These are phyloP conservation scores for Pholiota molesta DNA, from an alignment of 768 basidiomycete genomes.

Conservation along the genomic window DNA sequence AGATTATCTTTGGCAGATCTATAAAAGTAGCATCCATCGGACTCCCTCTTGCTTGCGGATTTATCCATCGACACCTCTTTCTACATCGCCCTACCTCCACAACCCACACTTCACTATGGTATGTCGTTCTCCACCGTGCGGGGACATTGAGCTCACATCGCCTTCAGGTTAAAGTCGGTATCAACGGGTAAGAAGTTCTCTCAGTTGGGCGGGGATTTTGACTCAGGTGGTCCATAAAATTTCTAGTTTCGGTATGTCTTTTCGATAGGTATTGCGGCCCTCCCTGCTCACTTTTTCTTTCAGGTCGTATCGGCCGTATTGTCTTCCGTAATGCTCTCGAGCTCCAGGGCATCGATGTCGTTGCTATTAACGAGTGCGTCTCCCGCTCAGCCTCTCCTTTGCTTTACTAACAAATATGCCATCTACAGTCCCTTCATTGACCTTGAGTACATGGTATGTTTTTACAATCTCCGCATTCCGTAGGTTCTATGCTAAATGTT, in stretches of 20 bases:
- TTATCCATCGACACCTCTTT: conserved; percentile 16
- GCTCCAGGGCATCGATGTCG: conserved; percentile 75
- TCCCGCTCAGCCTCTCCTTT: neutral
- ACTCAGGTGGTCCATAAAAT: conserved; percentile 16
- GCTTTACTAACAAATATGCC: conserved; percentile 5
- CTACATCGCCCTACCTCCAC: conserved; percentile 9
- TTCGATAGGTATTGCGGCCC: neutral
- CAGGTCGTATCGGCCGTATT: conserved; percentile 99
- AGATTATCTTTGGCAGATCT: conserved; percentile 25
- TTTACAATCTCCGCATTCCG: neutral
- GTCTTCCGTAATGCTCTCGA: conserved; percentile 93
- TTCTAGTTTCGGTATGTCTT: conserved; percentile 72
- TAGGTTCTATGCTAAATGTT: neutral
- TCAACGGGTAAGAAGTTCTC: conserved; percentile 75
- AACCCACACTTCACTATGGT: conserved; percentile 26
- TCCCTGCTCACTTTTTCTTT: conserved; percentile 7
- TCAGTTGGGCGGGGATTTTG: conserved; percentile 1
- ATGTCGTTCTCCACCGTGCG: conserved; percentile 5
- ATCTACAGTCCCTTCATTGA: conserved; percentile 91
- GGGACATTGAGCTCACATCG: neutral
- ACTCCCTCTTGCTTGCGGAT: conserved; percentile 12
- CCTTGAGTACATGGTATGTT: conserved; percentile 89
- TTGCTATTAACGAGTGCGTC: conserved; percentile 94
- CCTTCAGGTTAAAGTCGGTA: conserved; percentile 82
- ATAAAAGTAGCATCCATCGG: conserved; percentile 18